Conservation (phyloP, 2,329 filamentous ascomycete genomes). For the Thermomyces lanuginosus region DNA sequence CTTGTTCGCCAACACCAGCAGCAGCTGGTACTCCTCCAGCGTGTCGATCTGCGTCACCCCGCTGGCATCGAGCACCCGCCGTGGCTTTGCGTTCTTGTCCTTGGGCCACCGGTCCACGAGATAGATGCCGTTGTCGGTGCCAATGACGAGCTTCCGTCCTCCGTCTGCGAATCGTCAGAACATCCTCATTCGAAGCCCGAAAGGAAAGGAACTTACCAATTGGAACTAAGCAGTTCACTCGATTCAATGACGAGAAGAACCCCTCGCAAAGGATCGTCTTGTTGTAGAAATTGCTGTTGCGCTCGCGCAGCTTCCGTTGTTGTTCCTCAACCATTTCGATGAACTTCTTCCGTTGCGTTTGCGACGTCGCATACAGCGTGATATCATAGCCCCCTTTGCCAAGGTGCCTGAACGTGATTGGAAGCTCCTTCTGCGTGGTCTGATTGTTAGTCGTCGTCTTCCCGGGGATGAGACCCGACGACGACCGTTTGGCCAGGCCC, state of each 20-base stretch:
- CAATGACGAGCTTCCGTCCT: constrained; percentile 83
- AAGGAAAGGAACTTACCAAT: constrained; percentile 45
- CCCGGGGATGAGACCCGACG: constrained; percentile 61
- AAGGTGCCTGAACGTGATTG: constrained; percentile 89
- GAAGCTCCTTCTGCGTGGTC: constrained; percentile 53
- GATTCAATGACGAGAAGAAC: constrained; percentile 77
- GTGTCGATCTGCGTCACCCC: constrained; percentile 92
- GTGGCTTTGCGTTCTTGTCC: constrained; percentile 55
- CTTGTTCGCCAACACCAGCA: constrained; percentile 85
- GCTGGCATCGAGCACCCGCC: constrained; percentile 68
- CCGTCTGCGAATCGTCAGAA: constrained; percentile 56
- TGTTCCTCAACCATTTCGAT: constrained; percentile 88
- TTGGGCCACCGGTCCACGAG: constrained; percentile 80
- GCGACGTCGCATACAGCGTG: constrained; percentile 72
- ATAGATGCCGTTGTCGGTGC: constrained; percentile 87
- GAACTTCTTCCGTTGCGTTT: constrained; percentile 84
- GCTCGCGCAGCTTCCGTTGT: constrained; percentile 67
- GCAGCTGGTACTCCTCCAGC: constrained; percentile 81
- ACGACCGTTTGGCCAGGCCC: constrained; percentile 69
- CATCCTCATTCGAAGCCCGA: constrained; percentile 8
- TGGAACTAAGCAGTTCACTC: constrained; percentile 87
- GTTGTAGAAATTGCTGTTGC: constrained; percentile 51
- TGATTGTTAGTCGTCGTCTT: constrained; percentile 36
- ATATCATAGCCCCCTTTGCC: constrained; percentile 91
- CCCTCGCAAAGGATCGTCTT: constrained; percentile 59